Percentiles rank a stretch among this genome's conserved stretches.
These are phyloP conservation scores for Sungouiella thailandica DNA, from an alignment of 805 yeast species.

Conservation along the genomic window DNA sequence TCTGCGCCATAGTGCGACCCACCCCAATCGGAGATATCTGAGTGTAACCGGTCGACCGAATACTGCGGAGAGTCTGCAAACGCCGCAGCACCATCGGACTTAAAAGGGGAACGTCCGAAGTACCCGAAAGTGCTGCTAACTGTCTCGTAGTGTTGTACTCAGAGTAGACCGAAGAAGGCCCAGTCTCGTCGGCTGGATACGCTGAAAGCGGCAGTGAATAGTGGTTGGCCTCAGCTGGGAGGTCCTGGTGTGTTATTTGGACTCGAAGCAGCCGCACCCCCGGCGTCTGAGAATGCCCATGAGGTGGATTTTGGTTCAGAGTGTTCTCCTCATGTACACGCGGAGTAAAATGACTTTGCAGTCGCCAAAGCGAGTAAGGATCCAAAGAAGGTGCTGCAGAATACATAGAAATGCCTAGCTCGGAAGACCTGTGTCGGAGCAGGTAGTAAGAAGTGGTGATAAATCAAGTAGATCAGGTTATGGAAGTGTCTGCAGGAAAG, in stretches of 20 bases:
- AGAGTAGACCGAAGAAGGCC: slow-evolving; percentile 13
- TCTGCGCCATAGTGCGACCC: slow-evolving; percentile 36
- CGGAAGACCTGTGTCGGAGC: too few species aligned
- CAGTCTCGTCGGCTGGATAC: slow-evolving; percentile 43
- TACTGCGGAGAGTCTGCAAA: slow-evolving; percentile 20
- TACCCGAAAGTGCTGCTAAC: slow-evolving; percentile 9
- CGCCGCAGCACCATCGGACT: slow-evolving; percentile 18
- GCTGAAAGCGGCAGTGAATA: slow-evolving; percentile 53
- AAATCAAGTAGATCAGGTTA: too few species aligned
- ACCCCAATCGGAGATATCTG: slow-evolving; percentile 36
- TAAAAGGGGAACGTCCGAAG: slow-evolving; percentile 10
- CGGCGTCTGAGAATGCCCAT: too few species aligned
- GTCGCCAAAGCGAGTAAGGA: slow-evolving; percentile 1
- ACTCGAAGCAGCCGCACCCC: neutral
- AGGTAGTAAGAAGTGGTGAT: too few species aligned
- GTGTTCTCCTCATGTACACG: slow-evolving; percentile 1
- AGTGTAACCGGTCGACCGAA: slow-evolving; percentile 30
- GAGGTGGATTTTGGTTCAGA: neutral
- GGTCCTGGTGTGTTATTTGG: slow-evolving; percentile 1
- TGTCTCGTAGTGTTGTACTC: slow-evolving; percentile 20
- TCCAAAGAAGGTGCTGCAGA: neutral
- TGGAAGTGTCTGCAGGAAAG: too few species aligned
- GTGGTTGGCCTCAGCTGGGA: neutral
- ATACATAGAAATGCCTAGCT: too few species aligned
- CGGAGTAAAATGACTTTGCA: neutral